These are phyloP conservation scores for Oryza meridionalis DNA, from an alignment of 176 grass and related monocot genomes.

Conservation along the genomic window DNA sequence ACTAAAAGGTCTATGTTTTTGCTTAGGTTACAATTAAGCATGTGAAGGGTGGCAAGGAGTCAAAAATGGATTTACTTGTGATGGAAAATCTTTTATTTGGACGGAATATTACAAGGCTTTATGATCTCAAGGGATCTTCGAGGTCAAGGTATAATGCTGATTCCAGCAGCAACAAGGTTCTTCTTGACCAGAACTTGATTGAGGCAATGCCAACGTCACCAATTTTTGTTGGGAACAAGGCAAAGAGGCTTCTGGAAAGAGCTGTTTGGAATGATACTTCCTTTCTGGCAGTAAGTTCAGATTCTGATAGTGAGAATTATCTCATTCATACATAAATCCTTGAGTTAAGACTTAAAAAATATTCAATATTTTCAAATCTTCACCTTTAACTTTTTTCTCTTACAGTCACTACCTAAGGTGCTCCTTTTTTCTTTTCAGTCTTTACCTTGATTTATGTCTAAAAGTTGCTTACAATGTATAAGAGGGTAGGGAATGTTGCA, in stretches of 20 bases:
- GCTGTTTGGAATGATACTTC: slow-evolving; percentile 99
- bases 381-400: not conserved
- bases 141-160: slow-evolving; percentile 97
- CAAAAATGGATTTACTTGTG: slow-evolving; percentile 94
- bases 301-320: slow-evolving; percentile 8
- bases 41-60: slow-evolving; percentile 85
- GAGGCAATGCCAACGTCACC: slow-evolving; percentile 99
- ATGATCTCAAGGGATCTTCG: slow-evolving; percentile 96
- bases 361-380: slow-evolving; percentile 9
- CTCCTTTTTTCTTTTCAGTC: not conserved
- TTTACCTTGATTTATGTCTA: slow-evolving; percentile 5
- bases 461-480: not conserved
- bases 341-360: slow-evolving; percentile 13
- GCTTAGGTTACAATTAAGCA: slow-evolving; percentile 89
- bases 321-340: slow-evolving; percentile 25
- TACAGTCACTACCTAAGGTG: not conserved
- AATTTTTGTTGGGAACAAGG: slow-evolving; percentile 99
- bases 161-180: slow-evolving; percentile 85
- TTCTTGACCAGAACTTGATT: slow-evolving; percentile 99
- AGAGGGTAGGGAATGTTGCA: not conserved
- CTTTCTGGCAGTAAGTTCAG: slow-evolving; percentile 90
- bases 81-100: slow-evolving; percentile 99
- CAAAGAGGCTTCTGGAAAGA: slow-evolving; percentile 87
- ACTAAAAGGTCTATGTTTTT: slow-evolving; percentile 38
- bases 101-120: slow-evolving; percentile 81